These are phyloP conservation scores for Lachancea kluyveri DNA, from an alignment of 805 yeast genomes.

Conservation along the genomic window DNA sequence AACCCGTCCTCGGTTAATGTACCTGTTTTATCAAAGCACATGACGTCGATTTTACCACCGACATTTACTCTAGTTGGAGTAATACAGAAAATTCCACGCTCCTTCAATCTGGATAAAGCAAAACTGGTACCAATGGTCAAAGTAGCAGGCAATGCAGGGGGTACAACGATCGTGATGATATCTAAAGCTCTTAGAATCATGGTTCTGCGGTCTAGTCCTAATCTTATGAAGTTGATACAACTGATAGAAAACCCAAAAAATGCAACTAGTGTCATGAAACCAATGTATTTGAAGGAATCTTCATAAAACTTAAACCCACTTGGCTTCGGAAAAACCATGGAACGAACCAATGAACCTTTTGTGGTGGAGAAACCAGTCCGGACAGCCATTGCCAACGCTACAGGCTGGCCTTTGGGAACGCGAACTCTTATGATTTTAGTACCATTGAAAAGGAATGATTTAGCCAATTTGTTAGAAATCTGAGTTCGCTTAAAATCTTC, in stretches of 20 bases:
- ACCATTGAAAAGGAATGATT: constrained; percentile 78
- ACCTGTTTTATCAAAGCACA: constrained; percentile 96
- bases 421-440: constrained; percentile 83
- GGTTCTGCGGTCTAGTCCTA: constrained; percentile 62
- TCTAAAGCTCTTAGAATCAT: constrained; percentile 89
- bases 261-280: constrained; percentile 87
- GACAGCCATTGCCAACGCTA: constrained; percentile 78
- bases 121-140: constrained; percentile 93
- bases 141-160: constrained; percentile 98
- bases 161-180: constrained; percentile 92
- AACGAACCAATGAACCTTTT: constrained; percentile 86
- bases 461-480: constrained; percentile 60
- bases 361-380: constrained; percentile 94
- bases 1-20: constrained; percentile 95
- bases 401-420: constrained; percentile 43
- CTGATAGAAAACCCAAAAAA: constrained; percentile 76
- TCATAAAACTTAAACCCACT: constrained; percentile 86
- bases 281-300: constrained; percentile 94
- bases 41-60: constrained; percentile 88
- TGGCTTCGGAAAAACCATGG: constrained; percentile 96
- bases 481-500: constrained; percentile 50
- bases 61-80: constrained; percentile 92
- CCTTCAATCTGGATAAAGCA: constrained; percentile 71
- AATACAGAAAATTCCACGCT: constrained; percentile 73
- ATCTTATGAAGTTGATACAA: constrained; percentile 70